These are phyloP conservation scores for Bigelowiella natans DNA, from an alignment of 78 protist species.

Conservation along the genomic window DNA sequence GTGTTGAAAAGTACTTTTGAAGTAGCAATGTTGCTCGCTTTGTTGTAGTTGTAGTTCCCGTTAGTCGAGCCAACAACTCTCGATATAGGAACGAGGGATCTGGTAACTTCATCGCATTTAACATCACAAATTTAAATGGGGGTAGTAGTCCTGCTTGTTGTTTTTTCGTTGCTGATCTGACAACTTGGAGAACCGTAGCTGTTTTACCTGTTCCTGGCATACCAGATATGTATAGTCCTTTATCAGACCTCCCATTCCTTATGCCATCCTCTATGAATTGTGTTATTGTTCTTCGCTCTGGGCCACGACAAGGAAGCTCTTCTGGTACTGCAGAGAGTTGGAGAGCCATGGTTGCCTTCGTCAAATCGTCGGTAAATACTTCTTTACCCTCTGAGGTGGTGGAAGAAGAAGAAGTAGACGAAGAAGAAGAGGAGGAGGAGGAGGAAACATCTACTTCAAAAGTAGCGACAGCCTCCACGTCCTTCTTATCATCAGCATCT, in stretches of 20 bases:
- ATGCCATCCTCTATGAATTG: neutral
- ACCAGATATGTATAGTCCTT: constrained; percentile 41
- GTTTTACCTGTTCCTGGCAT: constrained; percentile 74
- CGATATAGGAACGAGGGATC: neutral
- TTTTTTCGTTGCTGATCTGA: neutral
- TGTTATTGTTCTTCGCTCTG: neutral
- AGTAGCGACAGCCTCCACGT: neutral
- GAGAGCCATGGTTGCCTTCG: neutral
- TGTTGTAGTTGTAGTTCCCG: neutral
- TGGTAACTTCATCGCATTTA: constrained; percentile 30
- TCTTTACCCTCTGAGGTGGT: neutral
- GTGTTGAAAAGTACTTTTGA: neutral
- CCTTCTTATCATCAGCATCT: too few species aligned
- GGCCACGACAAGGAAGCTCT: neutral
- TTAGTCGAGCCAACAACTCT: neutral
- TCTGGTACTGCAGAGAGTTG: neutral
- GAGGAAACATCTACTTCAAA: neutral
- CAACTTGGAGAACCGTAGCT: constrained; percentile 53
- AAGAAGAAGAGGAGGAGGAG: neutral
- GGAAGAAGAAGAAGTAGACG: neutral
- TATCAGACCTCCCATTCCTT: neutral
- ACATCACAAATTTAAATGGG: constrained; percentile 10
- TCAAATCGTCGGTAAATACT: neutral
- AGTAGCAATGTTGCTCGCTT: neutral
- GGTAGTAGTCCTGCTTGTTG: neutral